Conservation (phyloP, 176 grass and related monocot species). For the Oryza coarctata region DNA sequence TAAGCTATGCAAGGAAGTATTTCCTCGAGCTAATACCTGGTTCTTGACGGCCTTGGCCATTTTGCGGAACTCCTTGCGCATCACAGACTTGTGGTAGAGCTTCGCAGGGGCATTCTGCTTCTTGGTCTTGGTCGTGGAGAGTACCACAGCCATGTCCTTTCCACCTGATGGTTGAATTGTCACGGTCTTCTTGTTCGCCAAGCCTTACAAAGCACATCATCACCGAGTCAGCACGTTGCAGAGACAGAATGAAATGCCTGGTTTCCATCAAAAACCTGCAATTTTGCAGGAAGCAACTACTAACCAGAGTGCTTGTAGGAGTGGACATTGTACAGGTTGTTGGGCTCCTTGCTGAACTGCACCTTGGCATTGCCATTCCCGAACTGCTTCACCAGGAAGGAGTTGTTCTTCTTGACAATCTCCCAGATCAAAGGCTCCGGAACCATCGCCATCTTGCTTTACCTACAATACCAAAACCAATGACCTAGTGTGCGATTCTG, state of each 20-base stretch:
- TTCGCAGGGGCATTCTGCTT: conserved; percentile 63
- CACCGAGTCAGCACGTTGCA: neutral
- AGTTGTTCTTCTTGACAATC: conserved; percentile 94
- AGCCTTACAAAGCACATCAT: conserved; percentile 36
- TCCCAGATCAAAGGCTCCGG: conserved; percentile 84
- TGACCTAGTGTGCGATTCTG: neutral
- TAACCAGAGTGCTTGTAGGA: conserved; percentile 90
- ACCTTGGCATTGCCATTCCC: conserved; percentile 81
- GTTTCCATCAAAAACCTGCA: neutral
- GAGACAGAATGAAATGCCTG: neutral
- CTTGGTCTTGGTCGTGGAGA: conserved; percentile 73
- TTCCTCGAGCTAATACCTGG: conserved; percentile 50
- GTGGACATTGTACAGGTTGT: conserved; percentile 88
- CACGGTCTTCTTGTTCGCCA: conserved; percentile 84
- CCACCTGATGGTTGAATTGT: conserved; percentile 35
- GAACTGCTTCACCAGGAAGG: conserved; percentile 85
- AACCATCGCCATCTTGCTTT: conserved; percentile 58
- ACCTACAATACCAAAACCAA: conserved; percentile 8
- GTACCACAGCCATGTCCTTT: conserved; percentile 54
- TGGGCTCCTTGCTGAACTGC: conserved; percentile 94
- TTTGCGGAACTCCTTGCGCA: conserved; percentile 92
- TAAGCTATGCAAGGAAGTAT: neutral
- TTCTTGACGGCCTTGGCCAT: conserved; percentile 83
- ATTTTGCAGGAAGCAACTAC: neutral
- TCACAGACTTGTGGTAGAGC: conserved; percentile 54